Conservation (phyloP, 148 eudicot species). For the Nepenthes mirabilis region DNA sequence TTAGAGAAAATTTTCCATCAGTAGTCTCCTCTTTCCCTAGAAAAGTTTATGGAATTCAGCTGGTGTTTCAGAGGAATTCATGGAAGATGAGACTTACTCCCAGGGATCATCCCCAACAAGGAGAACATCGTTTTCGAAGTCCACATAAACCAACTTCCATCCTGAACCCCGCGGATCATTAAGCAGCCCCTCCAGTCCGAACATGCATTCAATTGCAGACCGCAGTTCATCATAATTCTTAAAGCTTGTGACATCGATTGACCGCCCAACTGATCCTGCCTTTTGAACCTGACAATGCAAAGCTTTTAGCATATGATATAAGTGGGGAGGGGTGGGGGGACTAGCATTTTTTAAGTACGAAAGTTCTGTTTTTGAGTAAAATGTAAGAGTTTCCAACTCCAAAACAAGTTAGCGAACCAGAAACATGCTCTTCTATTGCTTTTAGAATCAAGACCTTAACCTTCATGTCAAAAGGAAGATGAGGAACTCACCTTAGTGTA, state of each 20-base stretch:
- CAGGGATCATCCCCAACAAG: slow-evolving; percentile 98
- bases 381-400: too few species aligned
- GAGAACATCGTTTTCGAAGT: slow-evolving; percentile 84
- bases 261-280: slow-evolving; percentile 95
- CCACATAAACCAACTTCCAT: slow-evolving; percentile 94
- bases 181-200: slow-evolving; percentile 75
- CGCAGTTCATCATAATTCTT: slow-evolving; percentile 72
- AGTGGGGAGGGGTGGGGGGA: too few species aligned
- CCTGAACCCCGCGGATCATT: slow-evolving; percentile 53
- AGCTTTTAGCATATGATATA: neutral
- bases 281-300: slow-evolving; percentile 70
- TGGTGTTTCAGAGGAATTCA: neutral
- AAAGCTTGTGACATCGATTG: slow-evolving; percentile 86
- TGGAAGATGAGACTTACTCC: slow-evolving; percentile 61
- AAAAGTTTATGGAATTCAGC: neutral
- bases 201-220: slow-evolving; percentile 78
- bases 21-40: too few species aligned
- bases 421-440: too few species aligned
- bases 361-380: too few species aligned
- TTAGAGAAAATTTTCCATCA: too few species aligned
- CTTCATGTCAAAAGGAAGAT: neutral
- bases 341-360: too few species aligned
- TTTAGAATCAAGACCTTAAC: too few species aligned
- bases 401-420: too few species aligned
- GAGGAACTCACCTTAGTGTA: slow-evolving; percentile 56